These are phyloP conservation scores for Hirschfeldia incana DNA, from an alignment of 345 rosid genomes.

Conservation along the genomic window DNA sequence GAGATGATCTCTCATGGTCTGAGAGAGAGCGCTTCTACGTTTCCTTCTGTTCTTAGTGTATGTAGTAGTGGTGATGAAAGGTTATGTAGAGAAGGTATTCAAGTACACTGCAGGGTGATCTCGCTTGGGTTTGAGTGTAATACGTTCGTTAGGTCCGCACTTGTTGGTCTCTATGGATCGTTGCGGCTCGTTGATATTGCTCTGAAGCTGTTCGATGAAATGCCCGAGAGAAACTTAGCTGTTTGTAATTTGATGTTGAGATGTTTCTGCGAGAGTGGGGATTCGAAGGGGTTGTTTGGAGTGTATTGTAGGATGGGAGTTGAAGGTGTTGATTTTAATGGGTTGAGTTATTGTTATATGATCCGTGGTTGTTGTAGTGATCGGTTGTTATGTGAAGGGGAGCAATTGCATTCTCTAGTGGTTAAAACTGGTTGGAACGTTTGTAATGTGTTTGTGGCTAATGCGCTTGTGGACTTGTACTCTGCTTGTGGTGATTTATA, in stretches of 20 bases:
- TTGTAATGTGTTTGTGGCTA: slow-evolving; percentile 57
- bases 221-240: slow-evolving; percentile 63
- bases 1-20: slow-evolving; percentile 58
- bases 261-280: slow-evolving; percentile 49
- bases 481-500: slow-evolving; percentile 55
- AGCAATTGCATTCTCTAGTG: slow-evolving; percentile 62
- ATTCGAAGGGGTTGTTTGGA: slow-evolving; percentile 41
- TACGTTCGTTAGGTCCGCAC: slow-evolving; percentile 56
- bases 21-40: slow-evolving; percentile 63
- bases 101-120: slow-evolving; percentile 70
- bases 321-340: slow-evolving; percentile 55
- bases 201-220: slow-evolving; percentile 56
- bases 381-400: slow-evolving; percentile 58
- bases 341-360: slow-evolving; percentile 70
- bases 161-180: slow-evolving; percentile 55
- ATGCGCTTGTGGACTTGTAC: slow-evolving; percentile 72
- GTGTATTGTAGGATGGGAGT: slow-evolving; percentile 46
- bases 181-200: slow-evolving; percentile 51
- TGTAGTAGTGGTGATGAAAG: slow-evolving; percentile 46
- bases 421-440: slow-evolving; percentile 58
- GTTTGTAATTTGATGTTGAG: slow-evolving; percentile 60
- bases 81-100: slow-evolving; percentile 57
- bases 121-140: slow-evolving; percentile 57
- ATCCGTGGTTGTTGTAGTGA: slow-evolving; percentile 54
- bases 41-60: slow-evolving; percentile 64